Base-by-base conservation (phyloP, 1,139 yeast species). In the Suhomyces ambrosiae region DNA sequence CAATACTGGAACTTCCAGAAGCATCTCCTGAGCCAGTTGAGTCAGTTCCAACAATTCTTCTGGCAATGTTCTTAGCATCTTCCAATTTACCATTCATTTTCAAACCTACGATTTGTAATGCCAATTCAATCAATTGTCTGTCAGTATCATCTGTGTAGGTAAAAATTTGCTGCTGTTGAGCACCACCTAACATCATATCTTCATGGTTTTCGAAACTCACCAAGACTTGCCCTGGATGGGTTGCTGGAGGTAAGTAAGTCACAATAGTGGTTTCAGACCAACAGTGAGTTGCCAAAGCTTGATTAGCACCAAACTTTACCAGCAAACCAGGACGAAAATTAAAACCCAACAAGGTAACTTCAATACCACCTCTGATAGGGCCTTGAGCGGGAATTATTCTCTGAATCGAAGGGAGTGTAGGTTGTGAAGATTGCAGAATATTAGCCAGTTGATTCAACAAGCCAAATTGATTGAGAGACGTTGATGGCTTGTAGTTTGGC, bases 261-360 rank as follows among this genome's bases (percentile, higher is more conserved):
- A 92, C 96, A 43, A 92, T 85, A 0, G 98, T 92, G 3, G 94
- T 79, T 30, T 86, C 95, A 32, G 95, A 87, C 97, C 97, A 92
- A 60, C 95, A 89, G 56, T 89, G 96, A 2, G 97, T 88, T 1
- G 95, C 86, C 34, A 87, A 68, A 0, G 97, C 94, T 45, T 76
- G 72, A 54, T 81, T 82, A 5, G 86, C 79, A 31, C 98, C 98
- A 63, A 92, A 92, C 58, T 85, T 83, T 14, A 90, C 96, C 24
- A 73, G 68, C 45, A 89, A 70, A 1, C 95, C 96, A 10, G 86
- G 86, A 41, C 82, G 80, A 69, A 92, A 90, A 45, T 89, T 87
- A 39, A 81, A 76, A 3, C 98, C 98, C 30, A 92, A 68, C 32
- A 92, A 66, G 0, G 97, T 92, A 6, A 92, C 87, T 57, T 92